Evolutionary conservation across 2,329 filamentous ascomycete genomes (phyloP).

Genomic region (Neoscytalidium dimidiatum): DNA sequence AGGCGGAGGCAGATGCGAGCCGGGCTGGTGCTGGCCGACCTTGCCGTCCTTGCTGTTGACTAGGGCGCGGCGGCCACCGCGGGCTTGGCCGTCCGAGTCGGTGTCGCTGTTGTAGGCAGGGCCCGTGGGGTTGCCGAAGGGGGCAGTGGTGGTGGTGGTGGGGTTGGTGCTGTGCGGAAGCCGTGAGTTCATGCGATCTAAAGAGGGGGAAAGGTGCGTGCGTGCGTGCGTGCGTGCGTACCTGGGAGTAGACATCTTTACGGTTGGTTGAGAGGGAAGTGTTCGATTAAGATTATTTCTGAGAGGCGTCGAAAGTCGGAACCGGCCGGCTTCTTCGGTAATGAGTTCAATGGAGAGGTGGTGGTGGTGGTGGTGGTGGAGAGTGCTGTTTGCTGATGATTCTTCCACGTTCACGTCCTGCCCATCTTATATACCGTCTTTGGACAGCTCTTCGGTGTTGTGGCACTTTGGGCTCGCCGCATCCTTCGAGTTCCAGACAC

Average conservation of each 20-base stretch:
- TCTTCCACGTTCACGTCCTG: not conserved
- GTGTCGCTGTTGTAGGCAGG: slow-evolving; percentile 10
- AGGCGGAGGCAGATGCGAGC: not conserved
- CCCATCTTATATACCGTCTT: slow-evolving; percentile 4
- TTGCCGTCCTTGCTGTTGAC: slow-evolving; percentile 8
- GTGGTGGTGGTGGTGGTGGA: not conserved
- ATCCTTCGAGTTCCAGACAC: slow-evolving; percentile 25
- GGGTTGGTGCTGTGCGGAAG: not conserved
- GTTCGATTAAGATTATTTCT: not conserved
- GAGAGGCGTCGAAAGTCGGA: not conserved
- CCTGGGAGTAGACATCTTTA: slow-evolving; percentile 7
- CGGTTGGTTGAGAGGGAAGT: not conserved
- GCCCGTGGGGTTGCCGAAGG: slow-evolving; percentile 5
- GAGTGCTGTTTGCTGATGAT: not conserved
- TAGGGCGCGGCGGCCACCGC: slow-evolving; percentile 10
- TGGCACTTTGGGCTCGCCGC: not conserved
- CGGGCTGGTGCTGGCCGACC: not conserved
- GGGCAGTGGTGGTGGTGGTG: slow-evolving; percentile 11
- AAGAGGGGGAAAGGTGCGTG: not conserved
- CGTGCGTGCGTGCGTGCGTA: slow-evolving; percentile 3
- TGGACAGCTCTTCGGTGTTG: not conserved
- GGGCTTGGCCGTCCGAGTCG: slow-evolving; percentile 14
- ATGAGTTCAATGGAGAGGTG: not conserved
- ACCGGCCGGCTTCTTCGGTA: slow-evolving; percentile 4
- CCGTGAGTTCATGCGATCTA: not conserved